Base-by-base conservation (phyloP, 73 alveolate genomes). In the Paramecium pentaurelia region DNA sequence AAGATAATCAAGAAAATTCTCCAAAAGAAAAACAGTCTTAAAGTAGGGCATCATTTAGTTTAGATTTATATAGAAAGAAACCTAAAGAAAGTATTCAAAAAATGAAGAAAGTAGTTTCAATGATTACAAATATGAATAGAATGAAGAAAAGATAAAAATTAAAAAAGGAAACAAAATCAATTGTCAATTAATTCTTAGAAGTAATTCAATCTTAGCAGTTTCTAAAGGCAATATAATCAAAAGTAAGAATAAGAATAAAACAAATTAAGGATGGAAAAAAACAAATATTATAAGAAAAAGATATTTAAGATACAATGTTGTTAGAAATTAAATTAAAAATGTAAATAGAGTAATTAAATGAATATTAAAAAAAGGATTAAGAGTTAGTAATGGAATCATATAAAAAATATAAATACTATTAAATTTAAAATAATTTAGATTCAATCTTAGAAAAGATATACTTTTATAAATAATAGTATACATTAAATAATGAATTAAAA, bases 341-440 rank as follows among this genome's bases (percentile, higher is more conserved):
- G 91, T 5, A 27, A 11, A 80, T 49, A 6, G 58, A 44, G 7
- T 18, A 25, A 9, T 25, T 32, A 32, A 44, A 49, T 32, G 91
- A 80, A 14, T 45, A 30, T 38, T n/a, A 37, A 37, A 37, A 73
- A 14, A 40, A 34, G 0, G 87, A 73, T 30, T 10, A 36, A 16
- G 18, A 8, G 2, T 73, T 37, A 14, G 42, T 73, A 5, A 80
- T 80, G 91, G 91, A 80, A 25, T 32, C 91, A 3, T 45, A 27
- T 45, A 80, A 80, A 38, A 44, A 80, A 27, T 80, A 40, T 80
- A 80, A 80, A 47, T 45, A 44, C 10, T 80, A 80, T 80, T 47
- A 45, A 9, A 45, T 42, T 14, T 25, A 80, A 40, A 80, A 80
- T 44, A 80, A 80, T 30, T 80, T 80, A 27, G 44, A 80, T 12